Evolutionary conservation across 139 green algal species (phyloP).

Genomic region (Chlorella sp.): DNA sequence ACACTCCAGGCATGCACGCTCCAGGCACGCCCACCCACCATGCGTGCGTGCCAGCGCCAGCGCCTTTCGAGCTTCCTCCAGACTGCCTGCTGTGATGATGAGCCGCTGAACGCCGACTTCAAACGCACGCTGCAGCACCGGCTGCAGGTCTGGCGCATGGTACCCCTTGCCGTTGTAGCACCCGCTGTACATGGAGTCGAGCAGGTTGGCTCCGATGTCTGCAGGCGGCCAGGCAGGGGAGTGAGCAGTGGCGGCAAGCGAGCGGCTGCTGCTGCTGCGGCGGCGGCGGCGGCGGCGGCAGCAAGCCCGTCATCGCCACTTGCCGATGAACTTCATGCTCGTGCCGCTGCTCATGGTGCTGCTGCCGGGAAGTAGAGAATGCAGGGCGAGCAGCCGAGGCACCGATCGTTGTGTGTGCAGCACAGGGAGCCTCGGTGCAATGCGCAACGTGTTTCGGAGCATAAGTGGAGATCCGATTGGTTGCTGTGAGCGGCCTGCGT

Average conservation of each 20-base stretch:
- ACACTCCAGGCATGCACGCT: not conserved
- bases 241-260: not conserved
- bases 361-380: too few relatives aligned
- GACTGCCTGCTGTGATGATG: constrained; percentile 76
- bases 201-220: constrained; percentile 85
- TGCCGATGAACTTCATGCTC: too few relatives aligned
- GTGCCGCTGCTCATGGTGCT: too few relatives aligned
- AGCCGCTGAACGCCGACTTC: constrained; percentile 64
- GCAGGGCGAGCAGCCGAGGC: too few relatives aligned
- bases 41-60: constrained; percentile 58
- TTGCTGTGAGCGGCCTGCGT: too few relatives aligned
- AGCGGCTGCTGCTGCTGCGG: not conserved
- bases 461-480: too few relatives aligned
- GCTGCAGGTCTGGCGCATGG: constrained; percentile 65
- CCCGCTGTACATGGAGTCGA: constrained; percentile 79
- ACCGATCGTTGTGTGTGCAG: too few relatives aligned
- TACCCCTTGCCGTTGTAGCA: constrained; percentile 71
- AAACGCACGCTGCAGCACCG: constrained; percentile 67
- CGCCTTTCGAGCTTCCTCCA: constrained; percentile 62
- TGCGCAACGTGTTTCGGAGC: too few relatives aligned
- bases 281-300: too few relatives aligned
- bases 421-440: too few relatives aligned
- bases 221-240: not conserved
- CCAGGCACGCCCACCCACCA: constrained; percentile 5
- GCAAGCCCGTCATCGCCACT: too few relatives aligned